Evolutionary conservation across 1,284 basidiomycete genomes (phyloP).

Genomic region (Cryptococcus hybrid): DNA sequence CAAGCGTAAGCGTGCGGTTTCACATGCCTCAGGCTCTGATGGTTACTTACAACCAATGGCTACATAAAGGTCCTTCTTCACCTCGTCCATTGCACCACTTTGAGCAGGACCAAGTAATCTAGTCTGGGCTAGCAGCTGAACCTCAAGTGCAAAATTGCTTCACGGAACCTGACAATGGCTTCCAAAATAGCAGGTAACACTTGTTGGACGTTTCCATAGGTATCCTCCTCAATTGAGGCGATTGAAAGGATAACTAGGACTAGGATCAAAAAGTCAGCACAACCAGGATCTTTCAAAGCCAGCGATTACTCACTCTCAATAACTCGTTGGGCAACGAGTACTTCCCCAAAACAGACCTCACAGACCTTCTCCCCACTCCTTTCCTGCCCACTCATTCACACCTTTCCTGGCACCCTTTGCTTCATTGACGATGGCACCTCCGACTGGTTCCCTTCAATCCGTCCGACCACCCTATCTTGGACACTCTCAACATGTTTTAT

Average conservation of each 20-base stretch:
- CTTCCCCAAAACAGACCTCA: conserved; percentile 17
- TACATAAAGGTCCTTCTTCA: conserved; percentile 4
- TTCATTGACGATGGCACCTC: conserved; percentile 13
- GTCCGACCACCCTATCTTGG: conserved; percentile 16
- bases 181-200: conserved; percentile 42
- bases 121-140: conserved; percentile 19
- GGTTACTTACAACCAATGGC: conserved; percentile 14
- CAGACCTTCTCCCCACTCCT: conserved; percentile 29
- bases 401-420: conserved; percentile 13
- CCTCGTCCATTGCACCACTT: conserved; percentile 8
- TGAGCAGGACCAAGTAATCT: conserved; percentile 13
- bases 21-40: not conserved
- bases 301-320: conserved; percentile 36
- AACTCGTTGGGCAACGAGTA: conserved; percentile 21
- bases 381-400: conserved; percentile 26
- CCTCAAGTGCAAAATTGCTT: conserved; percentile 16
- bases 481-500: conserved; percentile 17
- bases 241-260: conserved; percentile 32
- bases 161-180: conserved; percentile 35
- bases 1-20: not conserved
- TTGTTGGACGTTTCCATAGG: conserved; percentile 43
- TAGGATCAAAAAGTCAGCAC: conserved; percentile 3
- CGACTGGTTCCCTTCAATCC: conserved; percentile 20
- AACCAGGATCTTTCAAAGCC: not conserved
- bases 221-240: conserved; percentile 43